A percentile compares a stretch with the other conserved stretches of the same genome.
Conservation (phyloP, 2,329 filamentous ascomycete genomes). For the Botrytis elliptica region DNA sequence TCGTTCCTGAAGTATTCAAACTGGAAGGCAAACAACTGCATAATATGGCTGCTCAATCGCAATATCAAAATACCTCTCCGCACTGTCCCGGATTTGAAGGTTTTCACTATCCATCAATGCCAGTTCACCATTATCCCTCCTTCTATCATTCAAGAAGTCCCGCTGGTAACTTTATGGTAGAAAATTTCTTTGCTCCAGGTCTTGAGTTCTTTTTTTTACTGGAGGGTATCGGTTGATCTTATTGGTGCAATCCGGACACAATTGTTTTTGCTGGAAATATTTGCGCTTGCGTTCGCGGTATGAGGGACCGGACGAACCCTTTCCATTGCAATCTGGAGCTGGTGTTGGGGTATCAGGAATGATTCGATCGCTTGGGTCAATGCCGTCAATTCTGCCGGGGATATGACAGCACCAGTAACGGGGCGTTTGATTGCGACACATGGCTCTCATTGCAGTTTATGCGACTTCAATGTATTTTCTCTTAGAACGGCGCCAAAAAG, state of each 20-base stretch:
- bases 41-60: background rate
- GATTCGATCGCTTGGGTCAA: background rate
- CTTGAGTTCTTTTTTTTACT: background rate
- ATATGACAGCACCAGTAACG: background rate
- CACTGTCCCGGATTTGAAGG: background rate
- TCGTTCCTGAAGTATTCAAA: background rate
- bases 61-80: background rate
- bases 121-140: background rate
- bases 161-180: background rate
- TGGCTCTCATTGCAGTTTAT: background rate
- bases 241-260: background rate
- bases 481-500: background rate
- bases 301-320: background rate
- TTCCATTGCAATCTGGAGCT: background rate
- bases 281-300: background rate
- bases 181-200: background rate
- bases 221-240: background rate
- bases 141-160: background rate
- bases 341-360: background rate
- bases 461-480: accelerated
- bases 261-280: background rate
- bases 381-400: background rate
- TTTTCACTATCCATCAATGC: background rate
- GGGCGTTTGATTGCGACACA: background rate
- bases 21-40: background rate